Evolutionary conservation across 345 rosid species (phyloP), one percentile per base, ranked within the genome.

Genomic region (Ceriops zippeliana): DNA sequence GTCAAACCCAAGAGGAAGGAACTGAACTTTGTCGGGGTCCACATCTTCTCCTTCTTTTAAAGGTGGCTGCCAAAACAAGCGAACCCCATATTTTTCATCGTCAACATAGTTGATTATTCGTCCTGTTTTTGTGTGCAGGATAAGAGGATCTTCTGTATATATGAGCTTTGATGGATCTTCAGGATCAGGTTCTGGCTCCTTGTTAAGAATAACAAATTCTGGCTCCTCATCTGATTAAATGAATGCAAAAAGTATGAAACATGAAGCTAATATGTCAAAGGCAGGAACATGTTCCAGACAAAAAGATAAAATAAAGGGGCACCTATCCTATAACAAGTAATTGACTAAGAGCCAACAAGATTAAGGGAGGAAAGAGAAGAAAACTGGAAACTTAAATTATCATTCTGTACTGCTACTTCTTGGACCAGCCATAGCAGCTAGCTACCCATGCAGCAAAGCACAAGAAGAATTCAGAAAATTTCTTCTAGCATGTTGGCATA

Each of bases 161-260:
- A 82, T 71, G 52, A 83, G 86, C 78, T 86, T 83, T 9, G 93
- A 83, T 64, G 93, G 93, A 80, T 90, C 97, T 70, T 86, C 60
- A n/a, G 93, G 93, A 79, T 93, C 97, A 64, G 90, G 88, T 73
- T 86, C 97, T 20, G 93, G 91, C 76, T 90, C 92, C 80, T 87
- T 89, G 81, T 90, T 87, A 62, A 93, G 73, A 62, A 93, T 62
- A 69, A 89, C 72, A 74, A 87, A 90, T 79, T 93, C 98, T 0
- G 98, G 93, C 64, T 83, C 79, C 66, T 85, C 83, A 70, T 90
- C 98, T 90, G 86, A 74, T 68, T 65, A 81, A 63, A 74, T 75
- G 68, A 73, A 72, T 11, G 65, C 46, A 66, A 62, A 46, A 62
- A 4, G 59, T 1, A 4, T 2, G 9, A 35, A 61, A 52, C 47